Evolutionary conservation across 2,329 filamentous ascomycete genomes (phyloP).

Genomic region (Penicillium sp.): DNA sequence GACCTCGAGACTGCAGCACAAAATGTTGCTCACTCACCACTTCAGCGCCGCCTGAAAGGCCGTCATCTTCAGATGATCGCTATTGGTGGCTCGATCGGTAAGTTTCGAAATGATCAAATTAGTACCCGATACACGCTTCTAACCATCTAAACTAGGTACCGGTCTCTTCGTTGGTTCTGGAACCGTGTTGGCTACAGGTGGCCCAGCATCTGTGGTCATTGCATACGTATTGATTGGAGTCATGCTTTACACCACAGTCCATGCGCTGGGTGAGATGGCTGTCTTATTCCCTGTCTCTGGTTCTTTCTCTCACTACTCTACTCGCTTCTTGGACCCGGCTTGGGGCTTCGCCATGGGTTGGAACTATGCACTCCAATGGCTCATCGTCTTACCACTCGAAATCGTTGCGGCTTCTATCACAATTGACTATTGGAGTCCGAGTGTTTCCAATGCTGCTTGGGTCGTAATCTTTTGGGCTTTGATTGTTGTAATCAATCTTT

Average conservation of each 20-base stretch:
- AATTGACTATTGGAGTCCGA: conserved; percentile 73
- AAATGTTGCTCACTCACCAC: conserved; percentile 69
- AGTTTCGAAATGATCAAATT: conserved; percentile 1
- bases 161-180: conserved; percentile 87
- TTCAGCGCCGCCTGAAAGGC: conserved; percentile 76
- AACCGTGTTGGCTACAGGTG: conserved; percentile 67
- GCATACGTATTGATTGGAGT: conserved; percentile 77
- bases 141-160: conserved; percentile 55
- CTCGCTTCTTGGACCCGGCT: conserved; percentile 86
- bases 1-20: conserved; percentile 63
- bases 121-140: neutral
- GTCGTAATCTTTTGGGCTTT: conserved; percentile 77
- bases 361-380: conserved; percentile 91
- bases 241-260: conserved; percentile 91
- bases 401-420: conserved; percentile 86
- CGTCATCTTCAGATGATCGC: conserved; percentile 97
- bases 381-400: conserved; percentile 78
- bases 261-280: conserved; percentile 87
- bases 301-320: conserved; percentile 89
- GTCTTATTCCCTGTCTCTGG: conserved; percentile 89
- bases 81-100: conserved; percentile 86
- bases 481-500: conserved; percentile 81
- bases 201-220: conserved; percentile 75
- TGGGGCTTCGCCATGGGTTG: conserved; percentile 94
- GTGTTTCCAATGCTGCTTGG: conserved; percentile 70